Evolutionary conservation across 441 rosid genomes (phyloP), one percentile per base, ranked within the genome.

Genomic region (Gossypium davidsonii): DNA sequence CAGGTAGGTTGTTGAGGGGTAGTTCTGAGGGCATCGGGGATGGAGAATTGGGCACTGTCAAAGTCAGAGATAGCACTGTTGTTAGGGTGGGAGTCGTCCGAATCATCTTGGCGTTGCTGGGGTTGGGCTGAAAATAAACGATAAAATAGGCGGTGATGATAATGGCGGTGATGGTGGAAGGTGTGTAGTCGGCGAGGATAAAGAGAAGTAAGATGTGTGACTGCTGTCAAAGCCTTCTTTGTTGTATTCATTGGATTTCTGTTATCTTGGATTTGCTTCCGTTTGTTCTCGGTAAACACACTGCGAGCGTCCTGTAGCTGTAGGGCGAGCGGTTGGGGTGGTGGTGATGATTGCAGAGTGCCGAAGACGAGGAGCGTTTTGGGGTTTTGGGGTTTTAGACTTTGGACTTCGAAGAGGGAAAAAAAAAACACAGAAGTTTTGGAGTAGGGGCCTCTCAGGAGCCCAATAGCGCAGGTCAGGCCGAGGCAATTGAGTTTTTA

Each of bases 61-160:
- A 83, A 90, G 62, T 83, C 86, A 0, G 93, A 79, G 76, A 85
- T 89, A 55, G 55, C 26, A 66, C 44, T 72, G 42, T 1, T n/a
- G 59, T 46, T 46, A 3, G 12, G 21, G 55, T 46, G 51, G 21
- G 69, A 49, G 17, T 76, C 71, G 2, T 79, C 84, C 75, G 69
- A 68, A 63, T 82, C 89, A 71, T 73, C 81, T 44, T 52, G 71
- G 77, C 77, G 75, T 37, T 75, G 81, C 17, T 84, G 70, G 53
- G 91, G 86, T 75, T 87, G 87, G 39, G 94, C 92, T 2, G 97
- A 85, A 80, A 75, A 88, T 42, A 85, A 81, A 3, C 88, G 86
- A 53, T 52, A 71, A 66, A 82, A 73, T 9, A 72, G 73, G 72
- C 17, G 79, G 15, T 4, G 52, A 73, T 67, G 26, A 56, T 68